phyloP scores from a whole-genome alignment of 192 early-diverging fungal species.

The Chytriomyces sp. region DNA sequence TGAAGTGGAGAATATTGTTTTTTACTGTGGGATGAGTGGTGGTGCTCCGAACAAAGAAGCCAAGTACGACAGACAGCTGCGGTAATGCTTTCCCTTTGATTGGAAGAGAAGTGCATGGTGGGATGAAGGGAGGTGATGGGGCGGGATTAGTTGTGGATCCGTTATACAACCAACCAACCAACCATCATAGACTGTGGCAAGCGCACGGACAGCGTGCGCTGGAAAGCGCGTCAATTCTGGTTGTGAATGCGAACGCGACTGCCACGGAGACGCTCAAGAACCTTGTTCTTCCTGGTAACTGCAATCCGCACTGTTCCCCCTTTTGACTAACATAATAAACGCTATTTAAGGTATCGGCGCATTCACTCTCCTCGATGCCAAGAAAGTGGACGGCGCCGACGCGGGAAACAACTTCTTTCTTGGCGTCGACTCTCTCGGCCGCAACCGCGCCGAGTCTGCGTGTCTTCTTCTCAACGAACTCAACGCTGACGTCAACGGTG shows the following conservation, averaged over 20 bases:
- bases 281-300: slow-evolving; percentile 88
- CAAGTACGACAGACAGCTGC: slow-evolving; percentile 84
- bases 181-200: slow-evolving; percentile 81
- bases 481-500: slow-evolving; percentile 82
- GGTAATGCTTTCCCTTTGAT: slow-evolving; percentile 50
- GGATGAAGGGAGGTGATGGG: not conserved
- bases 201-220: slow-evolving; percentile 86
- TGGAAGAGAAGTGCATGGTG: not conserved
- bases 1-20: no score
- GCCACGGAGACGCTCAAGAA: slow-evolving; percentile 95
- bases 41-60: no score
- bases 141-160: not conserved
- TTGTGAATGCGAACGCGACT: slow-evolving; percentile 80
- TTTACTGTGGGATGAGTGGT: no score
- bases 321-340: not conserved
- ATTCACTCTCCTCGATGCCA: slow-evolving; percentile 82
- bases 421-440: slow-evolving; percentile 62
- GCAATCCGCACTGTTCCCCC: not conserved
- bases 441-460: slow-evolving; percentile 64
- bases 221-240: slow-evolving; percentile 78
- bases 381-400: slow-evolving; percentile 66
- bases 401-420: slow-evolving; percentile 93
- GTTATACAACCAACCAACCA: not conserved
- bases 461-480: slow-evolving; percentile 75
- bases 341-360: slow-evolving; percentile 77